These are phyloP conservation scores for Trichosporon sp. DNA, from an alignment of 1,284 basidiomycete genomes.

Conservation along the genomic window DNA sequence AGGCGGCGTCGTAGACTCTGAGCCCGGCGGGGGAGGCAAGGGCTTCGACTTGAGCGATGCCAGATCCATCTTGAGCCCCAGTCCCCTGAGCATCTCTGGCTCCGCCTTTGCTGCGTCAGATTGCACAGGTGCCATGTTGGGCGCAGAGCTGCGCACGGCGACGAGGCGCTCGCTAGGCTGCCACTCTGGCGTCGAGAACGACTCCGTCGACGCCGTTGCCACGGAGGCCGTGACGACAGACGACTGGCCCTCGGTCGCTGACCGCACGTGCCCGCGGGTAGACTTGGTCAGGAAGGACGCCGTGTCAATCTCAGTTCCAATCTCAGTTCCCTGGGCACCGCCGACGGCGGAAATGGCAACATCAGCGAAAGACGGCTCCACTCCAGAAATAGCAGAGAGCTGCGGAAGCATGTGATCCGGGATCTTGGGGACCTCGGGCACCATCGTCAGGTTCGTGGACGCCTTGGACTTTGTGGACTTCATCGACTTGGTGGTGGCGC, in stretches of 20 bases:
- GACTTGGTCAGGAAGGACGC: neutral
- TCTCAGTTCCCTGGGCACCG: too few species aligned
- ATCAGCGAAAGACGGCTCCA: neutral
- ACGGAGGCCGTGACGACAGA: neutral
- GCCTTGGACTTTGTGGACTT: neutral
- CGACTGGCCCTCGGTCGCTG: neutral
- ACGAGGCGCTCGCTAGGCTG: neutral
- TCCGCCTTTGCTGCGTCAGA: neutral
- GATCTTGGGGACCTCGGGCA: neutral
- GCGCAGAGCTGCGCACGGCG: neutral
- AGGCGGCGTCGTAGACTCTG: neutral
- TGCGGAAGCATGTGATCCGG: neutral
- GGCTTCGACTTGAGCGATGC: neutral
- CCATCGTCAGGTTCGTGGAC: slow-evolving; percentile 1
- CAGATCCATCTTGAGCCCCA: neutral
- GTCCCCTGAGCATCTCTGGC: neutral
- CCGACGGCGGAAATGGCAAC: neutral
- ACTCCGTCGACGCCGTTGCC: neutral
- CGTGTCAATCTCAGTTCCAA: neutral
- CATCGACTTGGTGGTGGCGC: neutral
- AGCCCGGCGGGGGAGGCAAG: neutral
- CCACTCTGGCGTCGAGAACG: neutral
- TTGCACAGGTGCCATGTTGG: neutral
- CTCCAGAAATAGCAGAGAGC: neutral
- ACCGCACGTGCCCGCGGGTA: neutral